These are phyloP conservation scores for Microcyclosporella mali DNA, from an alignment of 2,329 filamentous ascomycete species.

Conservation along the genomic window DNA sequence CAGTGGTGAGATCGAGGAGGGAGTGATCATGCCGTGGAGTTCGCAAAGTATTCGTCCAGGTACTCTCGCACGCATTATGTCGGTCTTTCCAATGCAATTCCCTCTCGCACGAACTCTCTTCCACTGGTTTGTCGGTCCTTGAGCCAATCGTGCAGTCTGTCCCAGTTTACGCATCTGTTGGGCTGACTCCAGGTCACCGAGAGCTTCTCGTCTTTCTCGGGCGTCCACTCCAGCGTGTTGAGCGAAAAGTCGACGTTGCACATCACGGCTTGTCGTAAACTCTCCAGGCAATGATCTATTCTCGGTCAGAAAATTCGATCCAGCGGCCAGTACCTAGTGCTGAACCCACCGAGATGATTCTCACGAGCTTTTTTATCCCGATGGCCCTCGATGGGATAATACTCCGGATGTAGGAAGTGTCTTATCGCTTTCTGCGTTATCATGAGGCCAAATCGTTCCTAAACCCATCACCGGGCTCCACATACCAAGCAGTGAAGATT, in stretches of 20 bases:
- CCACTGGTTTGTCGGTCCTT: background rate
- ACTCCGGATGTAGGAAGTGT: constrained; percentile 10
- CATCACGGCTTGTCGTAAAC: constrained; percentile 11
- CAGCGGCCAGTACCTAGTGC: background rate
- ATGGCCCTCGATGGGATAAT: constrained; percentile 10
- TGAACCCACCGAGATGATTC: constrained; percentile 6
- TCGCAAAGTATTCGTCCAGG: too few relatives aligned
- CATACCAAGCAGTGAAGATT: constrained; percentile 10
- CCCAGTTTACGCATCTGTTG: constrained; percentile 13
- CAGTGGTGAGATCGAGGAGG: too few relatives aligned
- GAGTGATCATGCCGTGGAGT: too few relatives aligned
- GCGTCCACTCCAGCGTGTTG: constrained; percentile 11
- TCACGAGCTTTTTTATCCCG: constrained; percentile 5
- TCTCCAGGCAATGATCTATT: constrained; percentile 13
- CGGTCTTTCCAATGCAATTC: too few relatives aligned
- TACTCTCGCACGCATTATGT: too few relatives aligned
- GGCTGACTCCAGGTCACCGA: constrained; percentile 3
- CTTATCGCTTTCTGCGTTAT: constrained; percentile 10
- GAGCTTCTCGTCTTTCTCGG: constrained; percentile 2
- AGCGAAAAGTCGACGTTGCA: constrained; percentile 11
- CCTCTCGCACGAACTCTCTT: too few relatives aligned
- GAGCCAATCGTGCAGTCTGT: constrained; percentile 12
- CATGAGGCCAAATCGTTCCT: background rate
- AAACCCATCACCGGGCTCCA: background rate
- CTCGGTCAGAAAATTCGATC: background rate